Percentiles rank a stretch among this genome's conserved stretches.
phyloP scores from a whole-genome alignment of 2,329 filamentous ascomycete species.

The Teratosphaeria epicoccoides region DNA sequence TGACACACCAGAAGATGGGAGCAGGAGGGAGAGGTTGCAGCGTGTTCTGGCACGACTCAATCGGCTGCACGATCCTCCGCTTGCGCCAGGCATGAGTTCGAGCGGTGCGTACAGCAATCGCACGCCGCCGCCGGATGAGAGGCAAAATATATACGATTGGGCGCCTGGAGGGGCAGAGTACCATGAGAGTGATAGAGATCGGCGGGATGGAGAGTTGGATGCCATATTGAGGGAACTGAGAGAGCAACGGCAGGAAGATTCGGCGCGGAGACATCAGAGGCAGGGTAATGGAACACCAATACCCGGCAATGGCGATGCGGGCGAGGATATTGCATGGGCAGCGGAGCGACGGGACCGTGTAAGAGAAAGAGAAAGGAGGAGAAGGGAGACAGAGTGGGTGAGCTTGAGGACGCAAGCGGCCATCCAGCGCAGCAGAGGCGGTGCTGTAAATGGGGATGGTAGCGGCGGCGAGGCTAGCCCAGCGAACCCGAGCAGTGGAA shows the following conservation, averaged over 20 bases:
- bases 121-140: constrained; percentile 34
- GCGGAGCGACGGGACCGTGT: constrained; percentile 17
- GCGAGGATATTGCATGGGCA: constrained; percentile 6
- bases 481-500: constrained; percentile 20
- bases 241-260: constrained; percentile 19
- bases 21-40: constrained; percentile 32
- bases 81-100: constrained; percentile 10
- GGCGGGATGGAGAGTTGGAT: constrained; percentile 18
- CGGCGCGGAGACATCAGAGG: constrained; percentile 4
- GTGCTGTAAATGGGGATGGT: background rate
- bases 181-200: background rate
- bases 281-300: constrained; percentile 11
- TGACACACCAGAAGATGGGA: constrained; percentile 27
- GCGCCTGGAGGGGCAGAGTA: constrained; percentile 30
- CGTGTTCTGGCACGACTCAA: constrained; percentile 36
- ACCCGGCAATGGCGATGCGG: constrained; percentile 17
- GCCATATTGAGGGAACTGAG: constrained; percentile 31
- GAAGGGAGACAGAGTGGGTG: constrained; percentile 20
- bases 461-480: constrained; percentile 10
- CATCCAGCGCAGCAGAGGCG: constrained; percentile 22
- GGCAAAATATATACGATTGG: constrained; percentile 51
- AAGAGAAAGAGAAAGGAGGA: constrained; percentile 19
- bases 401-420: constrained; percentile 23
- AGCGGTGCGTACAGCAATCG: constrained; percentile 42
- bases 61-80: constrained; percentile 32